Base-by-base conservation (phyloP, 768 basidiomycete genomes). In the Naganishia vaughanmartiniae region DNA sequence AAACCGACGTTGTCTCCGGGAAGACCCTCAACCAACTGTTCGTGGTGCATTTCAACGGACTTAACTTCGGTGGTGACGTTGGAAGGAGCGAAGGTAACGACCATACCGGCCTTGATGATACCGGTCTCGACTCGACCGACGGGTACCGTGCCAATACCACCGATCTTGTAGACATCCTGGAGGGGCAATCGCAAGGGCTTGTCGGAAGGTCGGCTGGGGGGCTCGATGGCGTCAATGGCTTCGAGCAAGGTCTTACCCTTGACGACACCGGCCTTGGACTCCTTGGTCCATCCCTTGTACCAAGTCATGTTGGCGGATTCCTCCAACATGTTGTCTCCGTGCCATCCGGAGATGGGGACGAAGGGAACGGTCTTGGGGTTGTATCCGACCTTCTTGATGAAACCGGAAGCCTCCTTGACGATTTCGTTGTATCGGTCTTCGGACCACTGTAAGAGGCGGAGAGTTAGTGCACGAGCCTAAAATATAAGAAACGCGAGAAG, bases 261-360 rank as follows among this genome's bases (percentile, higher is more conserved):
- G 83, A 87, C 87, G 76, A 86, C 86, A 86, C 93, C 94, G 67
- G 84, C 84, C 87, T 99, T 99, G 85, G 84, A 88, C 85, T 98
- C 95, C 88, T 89, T 96, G 78, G 88, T 87, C 96, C 96, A 99
- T 77, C 96, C 96, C 87, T 98, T 99, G 89, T 89, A 98, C 96
- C 96, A 99, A 66, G 91, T 81, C 94, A 99, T 97, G 87, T 98
- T 99, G 85, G 82, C 1, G 76, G 96, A 96, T 85, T 94, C 92
- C 87, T 98, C 95, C 86, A 99, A 86, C 95, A 99, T 99, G 90
- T 99, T 99, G 89, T 99, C 96, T 81, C 96, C 96, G 87, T 98
- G 94, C 96, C 96, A 99, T 78, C 96, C 96, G 73, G 96, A 99
- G 84, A 99, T 99, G 81, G 96, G 96, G 73, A 98, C 95, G 86